phyloP scores from a whole-genome alignment of 768 basidiomycete genomes.

The Ramaria rubella region DNA sequence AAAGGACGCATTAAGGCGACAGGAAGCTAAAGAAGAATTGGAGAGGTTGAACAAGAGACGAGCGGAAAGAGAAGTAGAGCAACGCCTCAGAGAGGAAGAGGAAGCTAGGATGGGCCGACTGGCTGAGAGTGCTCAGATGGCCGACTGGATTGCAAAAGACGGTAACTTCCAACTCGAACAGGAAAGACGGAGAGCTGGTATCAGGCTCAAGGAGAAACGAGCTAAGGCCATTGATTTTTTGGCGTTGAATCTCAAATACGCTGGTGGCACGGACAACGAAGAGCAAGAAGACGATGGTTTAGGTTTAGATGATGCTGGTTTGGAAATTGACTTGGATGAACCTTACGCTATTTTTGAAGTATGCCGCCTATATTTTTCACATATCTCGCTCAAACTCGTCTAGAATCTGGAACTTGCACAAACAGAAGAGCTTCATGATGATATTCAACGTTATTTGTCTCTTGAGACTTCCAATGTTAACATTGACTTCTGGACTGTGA shows the following conservation, averaged over 20 bases:
- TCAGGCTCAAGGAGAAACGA: constrained; percentile 90
- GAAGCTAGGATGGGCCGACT: constrained; percentile 81
- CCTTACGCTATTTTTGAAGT: constrained; percentile 98
- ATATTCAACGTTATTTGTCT: constrained; percentile 86
- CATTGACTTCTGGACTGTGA: constrained; percentile 96
- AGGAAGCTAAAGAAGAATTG: constrained; percentile 93
- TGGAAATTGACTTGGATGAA: constrained; percentile 97
- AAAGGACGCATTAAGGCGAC: constrained; percentile 70
- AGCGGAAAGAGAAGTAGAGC: constrained; percentile 89
- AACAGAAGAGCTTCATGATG: constrained; percentile 88
- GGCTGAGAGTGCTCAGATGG: constrained; percentile 95
- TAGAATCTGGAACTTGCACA: constrained; percentile 84
- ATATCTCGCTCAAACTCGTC: constrained; percentile 7
- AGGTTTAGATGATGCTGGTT: constrained; percentile 73
- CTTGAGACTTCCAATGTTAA: constrained; percentile 81
- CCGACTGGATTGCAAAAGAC: constrained; percentile 95
- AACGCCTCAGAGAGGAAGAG: constrained; percentile 85
- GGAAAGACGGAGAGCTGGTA: constrained; percentile 82
- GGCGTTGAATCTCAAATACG: constrained; percentile 92
- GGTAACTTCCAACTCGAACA: constrained; percentile 97
- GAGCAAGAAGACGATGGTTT: constrained; percentile 45
- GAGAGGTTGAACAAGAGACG: constrained; percentile 85
- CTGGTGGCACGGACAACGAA: constrained; percentile 61
- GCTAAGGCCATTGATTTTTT: constrained; percentile 99
- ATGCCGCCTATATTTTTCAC: constrained; percentile 26